Evolutionary conservation across 495 filamentous ascomycete species (phyloP).

Genomic region (Talaromyces borbonicus): DNA sequence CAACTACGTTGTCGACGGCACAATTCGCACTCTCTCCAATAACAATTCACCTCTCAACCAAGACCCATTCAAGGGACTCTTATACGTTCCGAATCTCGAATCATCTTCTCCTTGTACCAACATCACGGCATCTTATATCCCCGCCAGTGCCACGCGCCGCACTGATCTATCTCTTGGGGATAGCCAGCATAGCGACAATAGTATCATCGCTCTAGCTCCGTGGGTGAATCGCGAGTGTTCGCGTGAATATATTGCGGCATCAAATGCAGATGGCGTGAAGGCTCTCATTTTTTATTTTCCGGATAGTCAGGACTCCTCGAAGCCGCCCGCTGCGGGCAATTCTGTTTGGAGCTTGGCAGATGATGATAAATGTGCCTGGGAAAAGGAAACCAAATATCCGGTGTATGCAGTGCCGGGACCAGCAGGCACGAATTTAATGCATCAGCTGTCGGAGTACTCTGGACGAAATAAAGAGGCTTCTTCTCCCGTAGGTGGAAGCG

Average conservation of each 20-base stretch:
- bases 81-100: conserved; percentile 70
- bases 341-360: conserved; percentile 58
- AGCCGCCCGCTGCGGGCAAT: conserved; percentile 52
- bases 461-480: conserved; percentile 33
- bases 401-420: conserved; percentile 73
- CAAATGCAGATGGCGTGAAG: conserved; percentile 42
- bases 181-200: conserved; percentile 30
- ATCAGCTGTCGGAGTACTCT: conserved; percentile 64
- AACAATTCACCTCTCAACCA: conserved; percentile 44
- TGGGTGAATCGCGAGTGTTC: conserved; percentile 70
- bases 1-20: conserved; percentile 45
- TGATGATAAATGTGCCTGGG: conserved; percentile 55
- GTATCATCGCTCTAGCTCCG: conserved; percentile 71
- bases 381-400: conserved; percentile 52
- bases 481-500: not conserved
- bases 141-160: conserved; percentile 62
- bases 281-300: conserved; percentile 73
- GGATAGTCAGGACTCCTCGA: conserved; percentile 35
- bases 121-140: conserved; percentile 47
- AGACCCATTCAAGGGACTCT: conserved; percentile 55
- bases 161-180: conserved; percentile 54
- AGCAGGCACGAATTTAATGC: conserved; percentile 57
- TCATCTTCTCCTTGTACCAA: conserved; percentile 44
- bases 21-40: conserved; percentile 62
- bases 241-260: conserved; percentile 54